phyloP scores from a whole-genome alignment of 108 stramenopile genomes.

The Nitzschia sp. region DNA sequence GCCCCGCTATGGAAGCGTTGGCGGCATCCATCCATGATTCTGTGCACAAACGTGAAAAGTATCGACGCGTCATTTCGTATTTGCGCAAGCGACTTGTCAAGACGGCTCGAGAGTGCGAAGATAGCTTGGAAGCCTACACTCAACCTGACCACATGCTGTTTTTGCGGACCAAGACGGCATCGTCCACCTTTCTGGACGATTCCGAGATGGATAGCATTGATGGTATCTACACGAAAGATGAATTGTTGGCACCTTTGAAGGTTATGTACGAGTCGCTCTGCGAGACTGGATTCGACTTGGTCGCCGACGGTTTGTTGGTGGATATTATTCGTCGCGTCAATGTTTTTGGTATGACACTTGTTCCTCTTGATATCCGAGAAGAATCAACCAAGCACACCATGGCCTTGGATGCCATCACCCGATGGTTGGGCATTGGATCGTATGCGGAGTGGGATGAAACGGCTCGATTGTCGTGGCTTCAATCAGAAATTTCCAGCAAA shows the following conservation, averaged over 20 bases:
- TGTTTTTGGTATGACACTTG: conserved; percentile 90
- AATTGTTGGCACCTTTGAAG: conserved; percentile 77
- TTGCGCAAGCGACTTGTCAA: conserved; percentile 69
- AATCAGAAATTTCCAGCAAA: conserved; percentile 79
- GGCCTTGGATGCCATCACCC: conserved; percentile 93
- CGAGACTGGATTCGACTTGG: conserved; percentile 79
- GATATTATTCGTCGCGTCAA: conserved; percentile 92
- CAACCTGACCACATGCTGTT: conserved; percentile 27
- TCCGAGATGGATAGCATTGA: conserved; percentile 64
- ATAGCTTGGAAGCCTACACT: conserved; percentile 31
- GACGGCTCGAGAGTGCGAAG: conserved; percentile 72
- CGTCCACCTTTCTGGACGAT: conserved; percentile 18
- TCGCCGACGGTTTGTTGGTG: conserved; percentile 88
- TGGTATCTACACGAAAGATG: conserved; percentile 60
- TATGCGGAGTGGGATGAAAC: conserved; percentile 93
- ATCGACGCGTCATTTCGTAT: conserved; percentile 85
- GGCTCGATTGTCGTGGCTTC: conserved; percentile 83
- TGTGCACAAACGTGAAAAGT: conserved; percentile 63
- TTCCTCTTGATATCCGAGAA: conserved; percentile 95
- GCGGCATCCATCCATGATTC: conserved; percentile 47
- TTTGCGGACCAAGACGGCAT: conserved; percentile 14
- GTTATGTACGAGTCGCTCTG: conserved; percentile 86
- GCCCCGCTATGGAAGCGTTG: conserved; percentile 51
- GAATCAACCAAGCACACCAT: conserved; percentile 90
- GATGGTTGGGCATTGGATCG: conserved; percentile 89